Evolutionary conservation across 2,329 filamentous ascomycete species (phyloP).

Genomic region (Eutypa lata): DNA sequence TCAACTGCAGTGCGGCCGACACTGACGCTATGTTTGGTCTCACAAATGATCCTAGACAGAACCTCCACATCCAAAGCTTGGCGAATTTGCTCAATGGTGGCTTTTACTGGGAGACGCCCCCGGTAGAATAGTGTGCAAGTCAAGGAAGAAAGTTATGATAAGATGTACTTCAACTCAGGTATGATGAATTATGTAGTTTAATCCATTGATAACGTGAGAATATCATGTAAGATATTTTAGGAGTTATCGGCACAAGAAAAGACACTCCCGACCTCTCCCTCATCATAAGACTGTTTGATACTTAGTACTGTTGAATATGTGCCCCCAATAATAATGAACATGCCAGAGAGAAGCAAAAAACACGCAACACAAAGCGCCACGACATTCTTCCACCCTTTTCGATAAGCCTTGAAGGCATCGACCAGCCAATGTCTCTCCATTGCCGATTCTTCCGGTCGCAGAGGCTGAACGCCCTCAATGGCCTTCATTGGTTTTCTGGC

Average conservation of each 20-base stretch:
- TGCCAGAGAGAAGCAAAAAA: background rate
- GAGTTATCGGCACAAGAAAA: background rate
- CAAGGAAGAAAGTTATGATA: no score
- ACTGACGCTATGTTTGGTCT: background rate
- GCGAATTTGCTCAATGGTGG: background rate
- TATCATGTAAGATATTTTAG: no score
- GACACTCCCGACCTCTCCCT: background rate
- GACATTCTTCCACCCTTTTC: background rate
- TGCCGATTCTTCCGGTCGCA: background rate
- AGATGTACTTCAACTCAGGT: no score
- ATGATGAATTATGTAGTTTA: no score
- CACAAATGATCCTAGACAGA: background rate
- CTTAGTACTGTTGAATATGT: background rate
- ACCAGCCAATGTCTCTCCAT: background rate
- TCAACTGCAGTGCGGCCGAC: background rate
- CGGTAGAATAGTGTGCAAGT: no score
- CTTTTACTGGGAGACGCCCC: background rate
- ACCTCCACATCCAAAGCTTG: background rate
- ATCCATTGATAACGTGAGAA: no score
- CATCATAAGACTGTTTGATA: background rate
- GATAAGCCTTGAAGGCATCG: background rate
- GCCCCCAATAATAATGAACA: background rate
- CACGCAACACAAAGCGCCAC: background rate
- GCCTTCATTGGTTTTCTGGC: background rate
- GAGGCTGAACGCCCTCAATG: background rate